Base-by-base conservation (phyloP, 306 rosid species). In the Malus sylvestris region DNA sequence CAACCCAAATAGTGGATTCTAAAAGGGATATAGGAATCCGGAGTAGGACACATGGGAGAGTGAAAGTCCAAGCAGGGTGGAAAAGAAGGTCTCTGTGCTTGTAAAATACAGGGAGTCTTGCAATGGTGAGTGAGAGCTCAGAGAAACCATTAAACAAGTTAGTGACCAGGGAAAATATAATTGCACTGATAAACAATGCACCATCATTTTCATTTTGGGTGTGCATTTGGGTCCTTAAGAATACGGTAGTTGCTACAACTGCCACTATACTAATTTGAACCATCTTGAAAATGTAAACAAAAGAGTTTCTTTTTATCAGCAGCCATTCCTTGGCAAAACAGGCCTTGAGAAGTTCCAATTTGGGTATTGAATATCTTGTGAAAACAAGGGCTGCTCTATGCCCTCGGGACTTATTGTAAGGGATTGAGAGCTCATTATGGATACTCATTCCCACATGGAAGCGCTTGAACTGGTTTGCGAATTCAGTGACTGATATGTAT, bases 1-100 rank as follows among this genome's bases (percentile, higher is more conserved):
- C 29, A 44, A 84, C 63, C 96, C 97, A 95, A 78, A 88, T 81
- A 14, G 61, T 4, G 35, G 97, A 76, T 69, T 92, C 98, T 2
- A 92, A 23, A 1, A 89, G 6, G 6, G 98, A 87, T 29, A 89
- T 80, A 40, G 97, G 98, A 15, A 95, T 53, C 16, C 78, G 44
- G 8, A 92, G 93, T 7, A 95, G 62, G 49, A 76, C 87, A 61
- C 84, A 87, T 13, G 98, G 96, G 53, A 95, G 84, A 1, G 97
- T 95, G 72, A 66, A 95, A 62, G 97, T 83, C 98, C 98, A 95
- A 4, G 87, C 83, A 71, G 98, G 98, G 75, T 95, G 97, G 70
- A 95, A 92, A 77, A 90, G 91, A 19, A 90, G 91, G 76, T 95
- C 97, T 76, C 98, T 86, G 0, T 95, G 98, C 85, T 90, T 95